A percentile compares a stretch with the other conserved stretches of the same genome.
These are phyloP conservation scores for Hirsutella minnesotensis DNA, from an alignment of 2,329 filamentous ascomycete species.

Conservation along the genomic window DNA sequence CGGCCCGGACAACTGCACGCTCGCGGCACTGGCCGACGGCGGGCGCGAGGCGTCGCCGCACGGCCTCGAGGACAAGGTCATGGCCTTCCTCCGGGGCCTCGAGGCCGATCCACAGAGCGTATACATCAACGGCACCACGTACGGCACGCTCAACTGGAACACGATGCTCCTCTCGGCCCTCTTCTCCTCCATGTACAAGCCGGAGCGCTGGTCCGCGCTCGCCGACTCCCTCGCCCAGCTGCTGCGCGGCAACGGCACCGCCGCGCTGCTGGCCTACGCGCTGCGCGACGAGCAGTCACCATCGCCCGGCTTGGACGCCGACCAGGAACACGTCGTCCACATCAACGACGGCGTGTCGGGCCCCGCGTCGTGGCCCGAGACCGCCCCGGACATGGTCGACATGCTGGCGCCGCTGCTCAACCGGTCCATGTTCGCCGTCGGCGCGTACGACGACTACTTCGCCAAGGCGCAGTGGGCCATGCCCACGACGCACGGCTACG, in stretches of 20 bases:
- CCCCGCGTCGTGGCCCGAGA: slow-evolving; percentile 17
- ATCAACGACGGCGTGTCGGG: slow-evolving; percentile 17
- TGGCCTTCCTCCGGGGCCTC: slow-evolving; percentile 19
- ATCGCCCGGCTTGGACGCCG: slow-evolving; percentile 10
- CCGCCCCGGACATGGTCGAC: slow-evolving; percentile 19
- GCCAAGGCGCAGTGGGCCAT: slow-evolving; percentile 18
- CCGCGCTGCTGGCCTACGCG: slow-evolving; percentile 14
- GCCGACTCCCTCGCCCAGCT: slow-evolving; percentile 21
- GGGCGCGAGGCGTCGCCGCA: slow-evolving; percentile 1
- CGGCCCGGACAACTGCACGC: slow-evolving; percentile 26
- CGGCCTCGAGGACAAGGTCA: slow-evolving; percentile 17
- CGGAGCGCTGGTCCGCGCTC: slow-evolving; percentile 22
- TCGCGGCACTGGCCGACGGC: slow-evolving; percentile 24
- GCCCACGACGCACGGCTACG: slow-evolving; percentile 16
- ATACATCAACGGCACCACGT: slow-evolving; percentile 28
- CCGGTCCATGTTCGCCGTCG: slow-evolving; percentile 15
- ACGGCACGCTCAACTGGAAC: slow-evolving; percentile 24
- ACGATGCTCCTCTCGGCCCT: slow-evolving; percentile 25
- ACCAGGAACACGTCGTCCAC: slow-evolving; percentile 11
- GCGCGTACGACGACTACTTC: slow-evolving; percentile 17
- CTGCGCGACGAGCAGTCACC: slow-evolving; percentile 15
- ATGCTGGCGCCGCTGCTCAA: slow-evolving; percentile 21
- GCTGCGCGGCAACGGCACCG: slow-evolving; percentile 27
- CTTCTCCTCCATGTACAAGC: slow-evolving; percentile 22
- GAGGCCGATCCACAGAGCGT: slow-evolving; percentile 25